phyloP scores from a whole-genome alignment of 495 filamentous ascomycete species.

The Cudoniella acicularis region DNA sequence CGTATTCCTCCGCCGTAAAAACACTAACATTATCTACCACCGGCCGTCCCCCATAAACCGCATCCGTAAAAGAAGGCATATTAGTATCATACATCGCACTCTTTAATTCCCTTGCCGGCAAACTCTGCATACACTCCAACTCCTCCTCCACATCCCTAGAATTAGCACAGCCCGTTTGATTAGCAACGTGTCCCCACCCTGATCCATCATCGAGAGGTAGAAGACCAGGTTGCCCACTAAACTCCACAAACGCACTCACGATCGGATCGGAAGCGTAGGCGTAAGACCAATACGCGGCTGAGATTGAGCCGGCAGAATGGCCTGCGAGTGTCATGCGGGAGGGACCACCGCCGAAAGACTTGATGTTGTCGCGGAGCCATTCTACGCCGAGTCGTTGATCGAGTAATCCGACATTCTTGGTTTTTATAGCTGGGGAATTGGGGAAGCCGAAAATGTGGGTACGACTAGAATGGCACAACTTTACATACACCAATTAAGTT shows the following conservation, averaged over 20 bases:
- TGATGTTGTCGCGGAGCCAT: conserved; percentile 71
- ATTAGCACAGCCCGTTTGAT: neutral
- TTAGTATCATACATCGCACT: neutral
- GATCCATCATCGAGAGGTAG: neutral
- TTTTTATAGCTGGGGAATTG: conserved; percentile 37
- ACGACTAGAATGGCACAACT: no score
- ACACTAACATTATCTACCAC: neutral
- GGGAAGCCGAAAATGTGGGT: conserved; percentile 66
- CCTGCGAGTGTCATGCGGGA: conserved; percentile 30
- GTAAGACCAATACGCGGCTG: conserved; percentile 39
- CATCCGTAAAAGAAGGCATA: neutral
- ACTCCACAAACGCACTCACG: conserved; percentile 39
- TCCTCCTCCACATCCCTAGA: neutral
- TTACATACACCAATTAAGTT: no score
- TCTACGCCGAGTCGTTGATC: conserved; percentile 68
- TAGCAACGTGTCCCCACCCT: neutral
- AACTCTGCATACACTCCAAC: neutral
- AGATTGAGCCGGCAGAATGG: conserved; percentile 42
- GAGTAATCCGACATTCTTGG: conserved; percentile 59
- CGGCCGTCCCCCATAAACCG: neutral
- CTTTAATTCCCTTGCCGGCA: neutral
- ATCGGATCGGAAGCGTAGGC: conserved; percentile 43
- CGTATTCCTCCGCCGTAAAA: neutral
- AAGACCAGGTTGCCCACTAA: conserved; percentile 29
- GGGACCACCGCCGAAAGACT: conserved; percentile 65